These are phyloP conservation scores for Linderina pennispora DNA, from an alignment of 192 early-diverging fungal genomes.

Conservation along the genomic window DNA sequence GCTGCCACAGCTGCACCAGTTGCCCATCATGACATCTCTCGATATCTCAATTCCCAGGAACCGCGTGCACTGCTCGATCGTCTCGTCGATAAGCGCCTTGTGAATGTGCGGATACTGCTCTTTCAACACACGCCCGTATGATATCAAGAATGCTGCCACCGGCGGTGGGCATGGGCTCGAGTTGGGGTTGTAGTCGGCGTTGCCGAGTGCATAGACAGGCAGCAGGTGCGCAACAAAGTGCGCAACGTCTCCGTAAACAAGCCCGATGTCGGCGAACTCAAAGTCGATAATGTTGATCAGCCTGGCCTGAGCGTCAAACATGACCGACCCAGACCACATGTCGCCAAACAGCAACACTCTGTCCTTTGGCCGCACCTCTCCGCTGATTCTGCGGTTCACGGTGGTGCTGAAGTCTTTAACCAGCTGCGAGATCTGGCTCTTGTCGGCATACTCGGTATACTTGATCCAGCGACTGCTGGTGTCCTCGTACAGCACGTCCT, in stretches of 20 bases:
- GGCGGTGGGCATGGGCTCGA: constrained; percentile 14
- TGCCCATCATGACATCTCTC: constrained; percentile 24
- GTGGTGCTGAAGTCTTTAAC: not conserved
- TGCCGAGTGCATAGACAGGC: constrained; percentile 14
- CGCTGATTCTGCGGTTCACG: too few relatives aligned
- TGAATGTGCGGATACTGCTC: constrained; percentile 3
- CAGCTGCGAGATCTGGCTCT: not conserved
- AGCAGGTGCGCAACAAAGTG: constrained; percentile 29
- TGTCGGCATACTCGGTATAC: constrained; percentile 8
- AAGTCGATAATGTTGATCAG: constrained; percentile 20
- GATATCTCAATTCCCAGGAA: constrained; percentile 27
- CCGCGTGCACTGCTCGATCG: constrained; percentile 6
- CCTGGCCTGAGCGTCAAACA: constrained; percentile 5
- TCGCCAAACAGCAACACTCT: constrained; percentile 27
- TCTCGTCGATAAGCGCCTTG: constrained; percentile 1
- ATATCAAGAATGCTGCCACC: constrained; percentile 8
- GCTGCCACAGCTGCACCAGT: constrained; percentile 31
- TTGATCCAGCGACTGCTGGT: constrained; percentile 2
- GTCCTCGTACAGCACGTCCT: constrained; percentile 10
- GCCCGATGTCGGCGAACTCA: constrained; percentile 22
- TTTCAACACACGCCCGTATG: constrained; percentile 8
- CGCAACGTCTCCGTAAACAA: constrained; percentile 14
- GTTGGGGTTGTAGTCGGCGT: constrained; percentile 12
- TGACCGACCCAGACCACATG: constrained; percentile 20
- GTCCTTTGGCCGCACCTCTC: too few relatives aligned